Evolutionary conservation across 768 basidiomycete species (phyloP).

Genomic region (Tremella fuciformis): DNA sequence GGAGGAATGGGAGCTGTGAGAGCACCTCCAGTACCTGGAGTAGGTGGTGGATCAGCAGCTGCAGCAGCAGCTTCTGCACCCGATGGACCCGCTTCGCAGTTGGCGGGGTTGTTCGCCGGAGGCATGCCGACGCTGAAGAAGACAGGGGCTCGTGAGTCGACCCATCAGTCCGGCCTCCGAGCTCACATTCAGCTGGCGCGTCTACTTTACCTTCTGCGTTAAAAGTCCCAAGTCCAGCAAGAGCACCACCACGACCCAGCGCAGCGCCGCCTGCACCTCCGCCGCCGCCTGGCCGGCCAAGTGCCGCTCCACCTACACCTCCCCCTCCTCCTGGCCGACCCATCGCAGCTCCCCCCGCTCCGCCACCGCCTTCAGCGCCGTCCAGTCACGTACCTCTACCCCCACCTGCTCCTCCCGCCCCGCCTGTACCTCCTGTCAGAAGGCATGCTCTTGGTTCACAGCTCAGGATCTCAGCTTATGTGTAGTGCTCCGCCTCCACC

Average conservation of each 20-base stretch:
- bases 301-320: slow-evolving; percentile 20
- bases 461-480: slow-evolving; percentile 9
- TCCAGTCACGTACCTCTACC: slow-evolving; percentile 22
- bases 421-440: slow-evolving; percentile 20
- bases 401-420: slow-evolving; percentile 19
- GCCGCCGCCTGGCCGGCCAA: slow-evolving; percentile 35
- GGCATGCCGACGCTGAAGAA: slow-evolving; percentile 88
- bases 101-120: slow-evolving; percentile 81
- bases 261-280: slow-evolving; percentile 45
- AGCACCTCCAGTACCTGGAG: slow-evolving; percentile 16
- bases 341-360: slow-evolving; percentile 32
- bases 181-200: slow-evolving; percentile 65
- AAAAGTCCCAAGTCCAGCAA: slow-evolving; percentile 22
- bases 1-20: slow-evolving; percentile 23
- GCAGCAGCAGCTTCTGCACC: slow-evolving; percentile 37
- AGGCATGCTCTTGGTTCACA: slow-evolving; percentile 31
- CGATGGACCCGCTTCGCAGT: slow-evolving; percentile 66
- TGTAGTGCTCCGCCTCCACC: slow-evolving; percentile 41
- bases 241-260: slow-evolving; percentile 36
- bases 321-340: slow-evolving; percentile 42
- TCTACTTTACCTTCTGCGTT: slow-evolving; percentile 52
- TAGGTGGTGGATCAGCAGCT: slow-evolving; percentile 41
- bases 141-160: slow-evolving; percentile 56
- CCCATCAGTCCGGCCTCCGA: slow-evolving; percentile 5
- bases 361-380: slow-evolving; percentile 22